Percentiles rank a stretch among this genome's conserved stretches.
Evolutionary conservation across 2,329 filamentous ascomycete species (phyloP).

Genomic region (Chlorencoelia australis): DNA sequence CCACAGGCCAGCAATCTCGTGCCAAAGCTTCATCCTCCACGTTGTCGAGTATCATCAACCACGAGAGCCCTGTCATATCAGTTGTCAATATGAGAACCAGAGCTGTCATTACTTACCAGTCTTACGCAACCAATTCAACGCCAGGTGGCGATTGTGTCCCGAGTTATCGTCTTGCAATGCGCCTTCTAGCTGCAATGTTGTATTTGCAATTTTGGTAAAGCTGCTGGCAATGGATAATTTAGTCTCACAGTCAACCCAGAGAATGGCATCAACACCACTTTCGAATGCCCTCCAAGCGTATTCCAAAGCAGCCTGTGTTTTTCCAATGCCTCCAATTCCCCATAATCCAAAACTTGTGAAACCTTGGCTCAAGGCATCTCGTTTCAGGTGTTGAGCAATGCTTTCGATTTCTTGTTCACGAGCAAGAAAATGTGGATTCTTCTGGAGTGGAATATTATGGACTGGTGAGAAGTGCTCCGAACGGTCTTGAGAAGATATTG

Average conservation of each 20-base stretch:
- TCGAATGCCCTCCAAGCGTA: slow-evolving; percentile 18
- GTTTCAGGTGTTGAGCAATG: background rate
- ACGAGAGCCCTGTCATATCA: background rate
- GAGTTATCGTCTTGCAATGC: background rate
- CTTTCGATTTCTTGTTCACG: slow-evolving; percentile 1
- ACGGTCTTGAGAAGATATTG: background rate
- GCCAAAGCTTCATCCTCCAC: slow-evolving; percentile 1
- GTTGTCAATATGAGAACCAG: background rate
- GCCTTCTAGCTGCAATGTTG: slow-evolving; percentile 1
- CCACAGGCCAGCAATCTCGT: slow-evolving; percentile 2
- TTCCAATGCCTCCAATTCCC: slow-evolving; percentile 35
- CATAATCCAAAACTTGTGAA: slow-evolving; percentile 10
- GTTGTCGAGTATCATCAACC: slow-evolving; percentile 8
- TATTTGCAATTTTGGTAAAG: slow-evolving; percentile 10
- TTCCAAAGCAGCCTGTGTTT: slow-evolving; percentile 33
- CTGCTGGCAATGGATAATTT: slow-evolving; percentile 18
- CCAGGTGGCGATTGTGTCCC: slow-evolving; percentile 1
- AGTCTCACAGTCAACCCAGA: slow-evolving; percentile 8
- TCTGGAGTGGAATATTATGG: background rate
- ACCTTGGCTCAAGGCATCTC: background rate
- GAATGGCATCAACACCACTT: slow-evolving; percentile 5
- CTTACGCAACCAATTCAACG: slow-evolving; percentile 3
- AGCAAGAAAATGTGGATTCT: slow-evolving; percentile 3
- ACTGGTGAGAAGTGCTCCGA: background rate
- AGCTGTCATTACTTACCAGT: slow-evolving; percentile 1